Conservation (phyloP, 2,329 filamentous ascomycete species). For the Colletotrichum australisinense region DNA sequence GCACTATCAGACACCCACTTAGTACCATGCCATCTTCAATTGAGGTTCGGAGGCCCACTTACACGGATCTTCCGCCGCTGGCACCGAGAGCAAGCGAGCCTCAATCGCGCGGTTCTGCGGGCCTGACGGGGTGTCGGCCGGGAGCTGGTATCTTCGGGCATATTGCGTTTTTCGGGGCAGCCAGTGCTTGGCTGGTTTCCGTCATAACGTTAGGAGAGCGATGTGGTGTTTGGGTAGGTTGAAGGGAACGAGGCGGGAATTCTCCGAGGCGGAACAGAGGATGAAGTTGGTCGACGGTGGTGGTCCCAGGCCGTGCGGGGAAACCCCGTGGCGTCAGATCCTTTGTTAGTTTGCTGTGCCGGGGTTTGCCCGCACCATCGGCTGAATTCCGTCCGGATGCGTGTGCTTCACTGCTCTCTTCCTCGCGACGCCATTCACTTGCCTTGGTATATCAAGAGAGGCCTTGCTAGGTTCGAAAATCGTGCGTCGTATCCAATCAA, state of each 20-base stretch:
- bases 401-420: not conserved
- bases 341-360: slow-evolving; percentile 16
- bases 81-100: slow-evolving; percentile 46
- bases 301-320: not conserved
- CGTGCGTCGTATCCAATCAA: no score
- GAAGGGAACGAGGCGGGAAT: slow-evolving; percentile 14
- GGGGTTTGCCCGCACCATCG: slow-evolving; percentile 12
- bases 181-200: not conserved
- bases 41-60: slow-evolving; percentile 29
- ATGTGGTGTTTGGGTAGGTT: slow-evolving; percentile 3
- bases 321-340: slow-evolving; percentile 1
- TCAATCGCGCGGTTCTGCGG: slow-evolving; percentile 42
- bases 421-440: not conserved
- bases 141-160: slow-evolving; percentile 18
- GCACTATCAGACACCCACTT: slow-evolving; percentile 48
- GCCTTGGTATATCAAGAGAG: not conserved
- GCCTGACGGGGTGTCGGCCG: slow-evolving; percentile 36
- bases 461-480: no score
- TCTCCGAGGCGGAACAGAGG: slow-evolving; percentile 22
- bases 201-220: not conserved
- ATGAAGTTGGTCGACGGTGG: slow-evolving; percentile 32
- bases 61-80: slow-evolving; percentile 63
- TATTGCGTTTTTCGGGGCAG: not conserved
- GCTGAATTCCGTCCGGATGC: not conserved
- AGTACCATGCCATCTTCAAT: not conserved